Base-by-base conservation (phyloP, 169 alveolate genomes). In the Cyclospora cayetanensis region DNA sequence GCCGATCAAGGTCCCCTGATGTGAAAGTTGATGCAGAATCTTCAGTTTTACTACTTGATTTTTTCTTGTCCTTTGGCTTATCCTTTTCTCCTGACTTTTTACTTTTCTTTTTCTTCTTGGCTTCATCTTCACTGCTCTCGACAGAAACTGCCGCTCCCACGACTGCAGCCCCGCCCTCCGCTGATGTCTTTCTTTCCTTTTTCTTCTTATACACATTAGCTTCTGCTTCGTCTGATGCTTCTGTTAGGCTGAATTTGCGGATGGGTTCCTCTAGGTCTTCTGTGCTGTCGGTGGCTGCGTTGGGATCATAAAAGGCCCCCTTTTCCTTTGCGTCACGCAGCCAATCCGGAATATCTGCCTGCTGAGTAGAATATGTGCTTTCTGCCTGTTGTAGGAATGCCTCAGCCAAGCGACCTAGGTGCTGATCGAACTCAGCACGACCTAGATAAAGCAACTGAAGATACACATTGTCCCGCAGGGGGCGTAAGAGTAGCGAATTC, bases 351-450 rank as follows among this genome's bases (percentile, higher is more conserved):
- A 88, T 88, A 18, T 80, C 90, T 50, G 74, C 53, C 29, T 31
- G 88, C 50, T 68, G 53, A 1, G 83, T 55, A 27, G 88, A 88
- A 80, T 88, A 88, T 31, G 66, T 50, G 52, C 79, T 35, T 22
- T 88, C 92, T 35, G 92, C 92, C 53, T 88, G 79, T 20, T 70
- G 76, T 18, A 88, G 41, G 41, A 88, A 88, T 50, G 87, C 92
- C 35, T 88, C 92, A 41, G 87, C 43, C 29, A 88, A 42, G 50
- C 34, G 79, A 9, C 92, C 92, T 74, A 88, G 72, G 60, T 88
- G 72, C 66, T 34, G 39, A 39, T 72, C 50, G 66, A 88, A 88
- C 76, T 88, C 92, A 50, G 46, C 65, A 66, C 92, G 87, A 4
- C 88, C 74, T n/a, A 88, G 79, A 1, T 50, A 88, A 29, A 88